Evolutionary conservation across 768 basidiomycete genomes (phyloP).

Genomic region (Cystobasidium tubakii): DNA sequence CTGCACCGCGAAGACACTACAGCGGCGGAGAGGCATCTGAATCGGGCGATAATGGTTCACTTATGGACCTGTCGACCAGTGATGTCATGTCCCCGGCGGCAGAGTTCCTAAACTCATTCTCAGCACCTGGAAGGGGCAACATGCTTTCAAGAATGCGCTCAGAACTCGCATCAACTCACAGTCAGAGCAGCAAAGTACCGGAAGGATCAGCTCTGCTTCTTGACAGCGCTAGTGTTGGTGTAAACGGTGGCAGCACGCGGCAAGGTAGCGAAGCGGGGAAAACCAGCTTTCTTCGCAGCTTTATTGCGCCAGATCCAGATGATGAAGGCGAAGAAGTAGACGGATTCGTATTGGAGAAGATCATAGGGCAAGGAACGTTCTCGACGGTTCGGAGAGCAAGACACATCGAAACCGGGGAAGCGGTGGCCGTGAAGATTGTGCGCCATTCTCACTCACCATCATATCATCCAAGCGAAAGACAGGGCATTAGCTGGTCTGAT

Average conservation of each 20-base stretch:
- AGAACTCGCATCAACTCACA: background rate
- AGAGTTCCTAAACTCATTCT: conserved; percentile 33
- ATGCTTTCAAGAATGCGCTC: background rate
- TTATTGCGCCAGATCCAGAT: conserved; percentile 34
- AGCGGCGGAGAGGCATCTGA: background rate
- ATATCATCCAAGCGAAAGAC: background rate
- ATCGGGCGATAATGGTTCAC: background rate
- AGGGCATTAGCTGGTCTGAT: conserved; percentile 4
- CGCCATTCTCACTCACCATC: conserved; percentile 17
- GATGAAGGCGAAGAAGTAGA: conserved; percentile 38
- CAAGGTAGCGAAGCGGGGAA: conserved; percentile 9
- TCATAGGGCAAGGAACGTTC: conserved; percentile 42
- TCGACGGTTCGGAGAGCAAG: conserved; percentile 41
- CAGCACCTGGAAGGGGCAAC: background rate
- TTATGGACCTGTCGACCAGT: background rate
- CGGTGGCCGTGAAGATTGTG: conserved; percentile 45
- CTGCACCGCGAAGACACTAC: background rate
- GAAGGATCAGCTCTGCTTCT: background rate
- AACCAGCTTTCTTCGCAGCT: background rate
- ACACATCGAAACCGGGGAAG: conserved; percentile 16
- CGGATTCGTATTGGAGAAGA: conserved; percentile 40
- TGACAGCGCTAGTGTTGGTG: background rate
- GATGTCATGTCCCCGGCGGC: conserved; percentile 17
- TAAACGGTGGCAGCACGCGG: background rate
- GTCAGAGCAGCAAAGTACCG: background rate